Evolutionary conservation across 2,329 filamentous ascomycete genomes (phyloP), one percentile per base, ranked within the genome.

Genomic region (Ilyonectria destructans): DNA sequence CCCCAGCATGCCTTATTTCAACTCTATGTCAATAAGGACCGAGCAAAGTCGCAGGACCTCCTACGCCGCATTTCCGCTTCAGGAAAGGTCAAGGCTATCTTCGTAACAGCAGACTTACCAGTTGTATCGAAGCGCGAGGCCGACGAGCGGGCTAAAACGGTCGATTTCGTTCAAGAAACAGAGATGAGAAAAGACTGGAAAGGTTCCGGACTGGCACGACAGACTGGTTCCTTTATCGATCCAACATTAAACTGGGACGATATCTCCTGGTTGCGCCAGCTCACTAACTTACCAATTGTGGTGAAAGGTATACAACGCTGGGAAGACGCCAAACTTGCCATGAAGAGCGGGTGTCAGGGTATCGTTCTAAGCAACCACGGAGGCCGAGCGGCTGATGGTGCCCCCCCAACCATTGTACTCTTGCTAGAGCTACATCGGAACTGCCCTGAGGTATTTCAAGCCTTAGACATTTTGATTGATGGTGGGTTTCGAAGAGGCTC

Each of bases 331-430:
- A 82, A 85, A 60, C 85, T 83, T 70, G 89, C 89, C 1, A 85
- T 90, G 37, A 85, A 91, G 56, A 76, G 85, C 13, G 91, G 90
- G 0, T 87, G 89, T 6, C 88, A 93, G 71, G 92, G 89, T 0
- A 92, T 94, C 55, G 86, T 93, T 2, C 83, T 94, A 2, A 89
- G 86, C 13, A 94, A 94, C 72, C 92, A 94, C 77, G 92, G 91
- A 1, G 92, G 91, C 0, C 80, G 92, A 48, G 85, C 81, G 58
- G 75, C 85, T 1, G 86, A 88, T 68, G 88, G 76, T 72, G 82
- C 84, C 0, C 84, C 87, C 2, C 82, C 90, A 0, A 85, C 87
- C 0, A 83, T 93, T 33, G 77, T 92, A 37, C 85, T 89, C 0
- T 76, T 93, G 4, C 78, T 93, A 1, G 91, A 93, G 79, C 82